A percentile compares a stretch with the other conserved stretches of the same genome.
Conservation (phyloP, 192 early-diverging fungal genomes). For the Coemansia sp. region DNA sequence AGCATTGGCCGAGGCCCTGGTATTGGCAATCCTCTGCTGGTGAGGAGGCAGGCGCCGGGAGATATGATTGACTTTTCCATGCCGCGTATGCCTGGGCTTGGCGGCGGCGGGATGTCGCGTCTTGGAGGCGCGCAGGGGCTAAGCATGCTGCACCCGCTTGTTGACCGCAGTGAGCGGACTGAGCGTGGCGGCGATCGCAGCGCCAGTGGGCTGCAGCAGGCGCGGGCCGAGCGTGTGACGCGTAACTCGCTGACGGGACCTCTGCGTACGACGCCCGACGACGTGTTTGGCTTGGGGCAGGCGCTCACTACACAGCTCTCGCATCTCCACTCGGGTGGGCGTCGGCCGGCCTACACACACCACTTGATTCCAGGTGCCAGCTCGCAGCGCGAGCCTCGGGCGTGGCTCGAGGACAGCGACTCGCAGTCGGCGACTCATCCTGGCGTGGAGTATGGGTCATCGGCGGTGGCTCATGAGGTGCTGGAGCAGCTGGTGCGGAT, state of each 20-base stretch:
- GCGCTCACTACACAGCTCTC: conserved; percentile 40
- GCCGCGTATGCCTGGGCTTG: conserved; percentile 30
- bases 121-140: conserved; percentile 15
- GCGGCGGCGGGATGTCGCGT: conserved; percentile 11
- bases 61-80: conserved; percentile 22
- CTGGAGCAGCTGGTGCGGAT: conserved; percentile 44
- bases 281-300: conserved; percentile 45
- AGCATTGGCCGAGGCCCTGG: conserved; percentile 5
- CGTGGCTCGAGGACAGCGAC: not conserved
- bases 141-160: conserved; percentile 45
- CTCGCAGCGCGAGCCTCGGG: conserved; percentile 9
- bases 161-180: conserved; percentile 21
- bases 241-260: conserved; percentile 35
- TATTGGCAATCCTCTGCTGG: not conserved
- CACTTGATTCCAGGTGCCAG: conserved; percentile 28
- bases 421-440: not conserved
- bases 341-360: conserved; percentile 40
- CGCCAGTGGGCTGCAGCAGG: conserved; percentile 31
- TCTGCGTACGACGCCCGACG: conserved; percentile 31
- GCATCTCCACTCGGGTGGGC: conserved; percentile 31
- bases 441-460: not conserved
- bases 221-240: conserved; percentile 46
- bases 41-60: conserved; percentile 17
- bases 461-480: conserved; percentile 16
- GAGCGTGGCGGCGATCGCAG: conserved; percentile 16